phyloP scores from a whole-genome alignment of 2,329 filamentous ascomycete species.

The Orbilia brochopaga region DNA sequence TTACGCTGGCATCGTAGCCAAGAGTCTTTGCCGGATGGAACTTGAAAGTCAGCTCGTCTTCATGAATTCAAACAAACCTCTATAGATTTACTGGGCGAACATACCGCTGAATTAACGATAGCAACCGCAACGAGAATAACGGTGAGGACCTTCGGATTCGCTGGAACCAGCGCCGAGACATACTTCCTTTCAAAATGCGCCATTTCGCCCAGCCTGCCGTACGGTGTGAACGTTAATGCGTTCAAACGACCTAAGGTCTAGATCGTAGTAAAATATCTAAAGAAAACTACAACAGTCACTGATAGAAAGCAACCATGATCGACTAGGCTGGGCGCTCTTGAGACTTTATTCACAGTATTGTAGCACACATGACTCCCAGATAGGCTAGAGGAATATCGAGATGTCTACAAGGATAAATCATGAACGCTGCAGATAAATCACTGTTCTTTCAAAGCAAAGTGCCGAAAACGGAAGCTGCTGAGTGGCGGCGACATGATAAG shows the following conservation, averaged over 20 bases:
- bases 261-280: too few relatives aligned
- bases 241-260: background rate
- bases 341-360: too few relatives aligned
- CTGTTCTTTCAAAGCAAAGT: too few relatives aligned
- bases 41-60: background rate
- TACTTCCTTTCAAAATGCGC: conserved; percentile 18
- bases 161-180: conserved; percentile 32
- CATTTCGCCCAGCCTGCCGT: conserved; percentile 11
- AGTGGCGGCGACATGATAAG: background rate
- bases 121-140: conserved; percentile 30
- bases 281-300: too few relatives aligned
- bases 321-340: too few relatives aligned
- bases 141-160: conserved; percentile 20
- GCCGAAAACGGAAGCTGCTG: background rate
- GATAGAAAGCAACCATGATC: too few relatives aligned
- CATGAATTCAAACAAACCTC: too few relatives aligned
- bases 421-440: too few relatives aligned
- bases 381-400: too few relatives aligned
- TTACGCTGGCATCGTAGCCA: conserved; percentile 63
- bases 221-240: too few relatives aligned
- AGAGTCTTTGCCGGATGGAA: conserved; percentile 19
- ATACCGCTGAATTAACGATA: conserved; percentile 42
- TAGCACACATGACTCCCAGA: too few relatives aligned
- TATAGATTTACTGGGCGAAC: background rate
- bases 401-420: too few relatives aligned